Conservation (phyloP, 2,329 filamentous ascomycete genomes). For the Cercospora zeina region DNA sequence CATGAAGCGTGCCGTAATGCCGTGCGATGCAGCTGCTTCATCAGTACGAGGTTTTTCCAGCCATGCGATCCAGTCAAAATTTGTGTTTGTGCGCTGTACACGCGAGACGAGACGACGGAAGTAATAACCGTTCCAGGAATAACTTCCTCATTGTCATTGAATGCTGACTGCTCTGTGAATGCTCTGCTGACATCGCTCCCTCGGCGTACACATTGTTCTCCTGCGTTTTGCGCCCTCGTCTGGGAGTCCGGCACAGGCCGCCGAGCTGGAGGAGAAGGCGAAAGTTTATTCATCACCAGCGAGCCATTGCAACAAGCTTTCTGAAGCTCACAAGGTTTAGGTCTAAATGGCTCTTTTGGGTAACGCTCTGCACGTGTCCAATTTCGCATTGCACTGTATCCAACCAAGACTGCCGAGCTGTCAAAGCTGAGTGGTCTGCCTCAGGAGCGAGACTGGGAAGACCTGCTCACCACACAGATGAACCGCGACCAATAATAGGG, state of each 20-base stretch:
- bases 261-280: neutral
- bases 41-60: neutral
- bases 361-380: constrained; percentile 17
- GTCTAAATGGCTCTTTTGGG: constrained; percentile 9
- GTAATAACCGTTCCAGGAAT: too few relatives aligned
- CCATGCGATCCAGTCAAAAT: neutral
- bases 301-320: constrained; percentile 18
- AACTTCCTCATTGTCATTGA: too few relatives aligned
- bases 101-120: neutral
- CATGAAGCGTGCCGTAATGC: constrained; percentile 3
- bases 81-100: neutral
- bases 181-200: neutral
- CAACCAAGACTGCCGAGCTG: constrained; percentile 5
- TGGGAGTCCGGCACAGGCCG: neutral
- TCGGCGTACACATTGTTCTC: constrained; percentile 5
- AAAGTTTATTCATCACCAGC: constrained; percentile 3
- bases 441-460: constrained; percentile 8
- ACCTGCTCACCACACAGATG: constrained; percentile 2
- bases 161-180: too few relatives aligned
- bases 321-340: constrained; percentile 3
- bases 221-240: constrained; percentile 9
- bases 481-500: constrained; percentile 3
- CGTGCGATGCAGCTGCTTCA: neutral
- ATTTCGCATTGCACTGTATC: constrained; percentile 14
- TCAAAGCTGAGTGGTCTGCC: constrained; percentile 9